These are phyloP conservation scores for Sporothrix phasma DNA, from an alignment of 2,329 filamentous ascomycete species.

Conservation along the genomic window DNA sequence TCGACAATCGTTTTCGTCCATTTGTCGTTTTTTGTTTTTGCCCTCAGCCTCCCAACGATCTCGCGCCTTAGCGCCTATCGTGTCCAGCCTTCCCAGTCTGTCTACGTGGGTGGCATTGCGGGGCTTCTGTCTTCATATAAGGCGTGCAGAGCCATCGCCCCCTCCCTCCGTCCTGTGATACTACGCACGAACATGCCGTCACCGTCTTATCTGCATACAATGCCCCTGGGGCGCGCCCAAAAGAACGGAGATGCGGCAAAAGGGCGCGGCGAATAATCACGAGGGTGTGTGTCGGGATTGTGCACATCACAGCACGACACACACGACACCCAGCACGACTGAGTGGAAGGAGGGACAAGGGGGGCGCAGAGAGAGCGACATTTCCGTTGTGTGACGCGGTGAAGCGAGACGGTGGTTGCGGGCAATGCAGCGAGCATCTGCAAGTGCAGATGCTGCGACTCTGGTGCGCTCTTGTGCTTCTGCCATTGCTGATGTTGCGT, in stretches of 20 bases:
- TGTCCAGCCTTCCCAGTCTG: background rate
- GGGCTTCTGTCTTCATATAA: background rate
- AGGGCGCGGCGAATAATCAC: background rate
- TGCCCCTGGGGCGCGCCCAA: background rate
- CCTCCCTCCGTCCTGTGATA: background rate
- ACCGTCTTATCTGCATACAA: conserved; percentile 9
- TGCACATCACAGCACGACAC: background rate
- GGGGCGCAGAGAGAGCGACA: background rate
- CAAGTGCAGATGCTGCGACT: background rate
- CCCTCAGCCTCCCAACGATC: background rate
- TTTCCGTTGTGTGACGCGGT: background rate
- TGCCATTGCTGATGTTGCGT: background rate
- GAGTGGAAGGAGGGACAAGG: background rate
- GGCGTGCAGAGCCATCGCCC: background rate
- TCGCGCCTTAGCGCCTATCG: background rate
- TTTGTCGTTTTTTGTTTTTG: background rate
- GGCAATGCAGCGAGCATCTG: background rate
- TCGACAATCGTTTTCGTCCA: background rate
- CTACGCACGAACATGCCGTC: conserved; percentile 12
- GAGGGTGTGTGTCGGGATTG: background rate
- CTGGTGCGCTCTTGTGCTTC: background rate
- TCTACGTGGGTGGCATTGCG: background rate
- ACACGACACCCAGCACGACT: too few relatives aligned
- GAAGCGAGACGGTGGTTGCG: background rate
- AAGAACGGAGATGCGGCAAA: background rate